Evolutionary conservation across 2,329 filamentous ascomycete species (phyloP), one percentile per base, ranked within the genome.

Genomic region (Phoma sp.): DNA sequence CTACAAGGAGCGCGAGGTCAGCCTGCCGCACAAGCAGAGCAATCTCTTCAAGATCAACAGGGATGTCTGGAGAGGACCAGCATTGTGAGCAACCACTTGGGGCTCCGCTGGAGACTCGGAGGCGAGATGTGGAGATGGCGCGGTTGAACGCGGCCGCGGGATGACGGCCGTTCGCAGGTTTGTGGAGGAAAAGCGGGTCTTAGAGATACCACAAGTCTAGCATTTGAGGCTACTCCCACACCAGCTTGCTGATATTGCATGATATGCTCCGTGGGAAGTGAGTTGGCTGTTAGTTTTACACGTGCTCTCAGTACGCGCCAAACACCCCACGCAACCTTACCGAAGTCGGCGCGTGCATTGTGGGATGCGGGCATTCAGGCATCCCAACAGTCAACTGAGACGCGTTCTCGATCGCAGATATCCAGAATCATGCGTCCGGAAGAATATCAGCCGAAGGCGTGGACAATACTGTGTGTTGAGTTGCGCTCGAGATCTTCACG

Each of bases 1-100:
- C 72, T 86, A 88, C 62, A 95, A 92, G 70, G 91, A 96, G 76
- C 87, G 87, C 55, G 92, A 97, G 70, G 83, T 98, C 45, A 84
- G 88, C 1, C 92, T 99, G 61, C 89, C 92, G 1, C 93, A 98
- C 74, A 99, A 99, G 76, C 92, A 96, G 73, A 88, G 91, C 6
- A 96, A 93, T 76, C 83, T 94, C 58, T 89, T 96, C 77, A 89
- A 89, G 68, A 83, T 96, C 60, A 83, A 86, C 53, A 83, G 94
- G 57, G 92, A 96, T 62, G 85, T 83, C 19, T 98, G 92, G 89
- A 69, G 69, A 17, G 68, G 67, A 2, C 73, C 73, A 40, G 62
- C 62, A 8, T 51, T 72, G 51, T 72, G 55, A 65, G 43, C 38
- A 44, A 7, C 41, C 45, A 43, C 24, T 43, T 36, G 47, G 36